Evolutionary conservation across 176 grass and related monocot species (phyloP).

Genomic region (Lolium perenne): DNA sequence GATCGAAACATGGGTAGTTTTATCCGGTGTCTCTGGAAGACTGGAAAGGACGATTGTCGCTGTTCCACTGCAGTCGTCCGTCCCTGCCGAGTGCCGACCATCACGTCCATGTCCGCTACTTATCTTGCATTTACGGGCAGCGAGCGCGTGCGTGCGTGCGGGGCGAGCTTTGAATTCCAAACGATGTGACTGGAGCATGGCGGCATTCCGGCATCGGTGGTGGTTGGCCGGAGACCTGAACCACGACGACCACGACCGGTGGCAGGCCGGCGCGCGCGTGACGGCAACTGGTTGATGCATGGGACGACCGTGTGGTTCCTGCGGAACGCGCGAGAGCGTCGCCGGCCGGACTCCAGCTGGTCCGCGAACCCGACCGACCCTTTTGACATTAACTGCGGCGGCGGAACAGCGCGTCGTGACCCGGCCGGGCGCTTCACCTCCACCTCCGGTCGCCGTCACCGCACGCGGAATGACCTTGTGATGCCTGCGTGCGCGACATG

Average conservation of each 20-base stretch:
- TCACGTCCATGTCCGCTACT: constrained; percentile 1
- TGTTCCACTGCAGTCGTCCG: not conserved
- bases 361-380: not conserved
- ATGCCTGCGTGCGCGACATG: not conserved
- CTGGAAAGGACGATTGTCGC: not conserved
- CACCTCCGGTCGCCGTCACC: not conserved
- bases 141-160: not conserved
- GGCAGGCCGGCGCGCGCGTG: not conserved
- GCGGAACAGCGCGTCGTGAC: not conserved
- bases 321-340: constrained; percentile 11
- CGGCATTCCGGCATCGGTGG: not conserved
- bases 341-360: not conserved
- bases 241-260: not conserved
- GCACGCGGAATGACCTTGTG: not conserved
- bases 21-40: too few relatives aligned
- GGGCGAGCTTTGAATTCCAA: constrained; percentile 2
- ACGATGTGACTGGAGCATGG: not conserved
- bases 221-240: not conserved
- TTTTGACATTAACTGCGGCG: constrained; percentile 1
- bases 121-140: constrained; percentile 17
- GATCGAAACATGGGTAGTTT: too few relatives aligned
- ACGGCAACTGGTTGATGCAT: not conserved
- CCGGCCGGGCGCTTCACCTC: not conserved
- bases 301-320: not conserved
- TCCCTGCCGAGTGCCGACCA: constrained; percentile 28